These are phyloP conservation scores for Leucocoprinus leucothites DNA, from an alignment of 768 basidiomycete species.

Conservation along the genomic window DNA sequence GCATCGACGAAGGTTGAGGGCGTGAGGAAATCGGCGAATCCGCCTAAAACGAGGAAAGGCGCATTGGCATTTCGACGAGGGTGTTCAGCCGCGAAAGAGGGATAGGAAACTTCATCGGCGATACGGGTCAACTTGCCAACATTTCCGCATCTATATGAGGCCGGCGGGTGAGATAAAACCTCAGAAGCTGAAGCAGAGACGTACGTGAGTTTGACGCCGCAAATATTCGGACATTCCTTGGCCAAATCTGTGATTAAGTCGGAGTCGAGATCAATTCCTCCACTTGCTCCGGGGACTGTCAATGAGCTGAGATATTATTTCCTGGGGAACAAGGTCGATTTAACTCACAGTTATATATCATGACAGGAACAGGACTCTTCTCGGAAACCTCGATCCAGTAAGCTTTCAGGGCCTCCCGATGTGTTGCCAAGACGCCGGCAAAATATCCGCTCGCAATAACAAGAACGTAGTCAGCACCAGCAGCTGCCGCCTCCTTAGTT, in stretches of 20 bases:
- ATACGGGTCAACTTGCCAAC: slow-evolving; percentile 91
- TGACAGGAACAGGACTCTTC: slow-evolving; percentile 82
- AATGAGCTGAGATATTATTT: slow-evolving; percentile 12
- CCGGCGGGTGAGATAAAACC: slow-evolving; percentile 11
- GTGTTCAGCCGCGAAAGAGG: slow-evolving; percentile 51
- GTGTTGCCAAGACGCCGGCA: slow-evolving; percentile 64
- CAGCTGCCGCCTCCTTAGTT: slow-evolving; percentile 70
- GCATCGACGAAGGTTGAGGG: slow-evolving; percentile 70
- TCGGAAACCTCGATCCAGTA: slow-evolving; percentile 76
- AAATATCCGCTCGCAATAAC: slow-evolving; percentile 88
- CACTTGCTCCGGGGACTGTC: slow-evolving; percentile 80
- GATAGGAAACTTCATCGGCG: slow-evolving; percentile 58
- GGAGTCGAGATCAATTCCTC: slow-evolving; percentile 90
- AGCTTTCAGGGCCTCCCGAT: slow-evolving; percentile 68
- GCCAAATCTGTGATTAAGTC: slow-evolving; percentile 84
- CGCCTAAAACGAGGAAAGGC: slow-evolving; percentile 84
- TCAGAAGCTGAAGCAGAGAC: slow-evolving; percentile 23
- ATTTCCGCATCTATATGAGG: slow-evolving; percentile 67
- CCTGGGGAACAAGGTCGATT: not conserved
- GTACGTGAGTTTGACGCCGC: slow-evolving; percentile 87
- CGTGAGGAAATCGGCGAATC: slow-evolving; percentile 80
- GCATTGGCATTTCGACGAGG: slow-evolving; percentile 66
- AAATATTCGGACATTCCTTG: slow-evolving; percentile 68
- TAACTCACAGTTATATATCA: slow-evolving; percentile 82
- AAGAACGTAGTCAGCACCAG: slow-evolving; percentile 85